A percentile compares a stretch with the other conserved stretches of the same genome.
Conservation (phyloP, 2,329 filamentous ascomycete genomes). For the Cladobotryum protrusum region DNA sequence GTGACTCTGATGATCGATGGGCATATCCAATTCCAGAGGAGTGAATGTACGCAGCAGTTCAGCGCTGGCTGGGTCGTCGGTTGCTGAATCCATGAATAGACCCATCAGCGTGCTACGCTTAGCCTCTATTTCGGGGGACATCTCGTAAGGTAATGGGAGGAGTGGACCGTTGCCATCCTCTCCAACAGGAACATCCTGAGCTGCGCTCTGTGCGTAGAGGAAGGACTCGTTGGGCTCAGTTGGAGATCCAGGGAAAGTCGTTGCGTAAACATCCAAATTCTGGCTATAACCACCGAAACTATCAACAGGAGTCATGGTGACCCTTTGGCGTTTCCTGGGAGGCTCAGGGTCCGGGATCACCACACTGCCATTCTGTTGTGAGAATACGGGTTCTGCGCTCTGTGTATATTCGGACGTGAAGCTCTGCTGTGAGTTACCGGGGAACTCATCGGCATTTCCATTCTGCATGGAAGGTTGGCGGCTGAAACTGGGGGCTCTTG, state of each 20-base stretch:
- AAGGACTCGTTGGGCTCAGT: conserved; percentile 80
- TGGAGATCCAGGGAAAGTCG: conserved; percentile 60
- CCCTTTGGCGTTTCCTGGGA: conserved; percentile 69
- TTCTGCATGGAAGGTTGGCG: conserved; percentile 68
- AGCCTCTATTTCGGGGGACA: conserved; percentile 61
- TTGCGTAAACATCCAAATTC: conserved; percentile 39
- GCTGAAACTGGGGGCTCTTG: conserved; percentile 62
- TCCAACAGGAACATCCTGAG: conserved; percentile 36
- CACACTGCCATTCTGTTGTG: conserved; percentile 30
- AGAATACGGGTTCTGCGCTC: conserved; percentile 48
- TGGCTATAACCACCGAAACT: conserved; percentile 51
- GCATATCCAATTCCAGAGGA: conserved; percentile 79
- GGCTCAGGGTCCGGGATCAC: conserved; percentile 60
- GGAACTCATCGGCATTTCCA: conserved; percentile 51
- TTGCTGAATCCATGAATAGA: conserved; percentile 69
- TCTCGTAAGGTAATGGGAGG: conserved; percentile 56
- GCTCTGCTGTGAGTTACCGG: conserved; percentile 78
- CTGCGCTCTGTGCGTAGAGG: conserved; percentile 51
- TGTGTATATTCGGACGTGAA: conserved; percentile 70
- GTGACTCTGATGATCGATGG: conserved; percentile 81
- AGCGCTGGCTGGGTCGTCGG: conserved; percentile 65
- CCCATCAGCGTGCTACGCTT: conserved; percentile 79
- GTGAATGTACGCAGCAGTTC: conserved; percentile 71
- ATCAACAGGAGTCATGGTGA: conserved; percentile 48
- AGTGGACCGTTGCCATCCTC: conserved; percentile 53